Evolutionary conservation across 306 rosid species (phyloP), one percentile per base, ranked within the genome.

Genomic region (Vigna unguiculata): DNA sequence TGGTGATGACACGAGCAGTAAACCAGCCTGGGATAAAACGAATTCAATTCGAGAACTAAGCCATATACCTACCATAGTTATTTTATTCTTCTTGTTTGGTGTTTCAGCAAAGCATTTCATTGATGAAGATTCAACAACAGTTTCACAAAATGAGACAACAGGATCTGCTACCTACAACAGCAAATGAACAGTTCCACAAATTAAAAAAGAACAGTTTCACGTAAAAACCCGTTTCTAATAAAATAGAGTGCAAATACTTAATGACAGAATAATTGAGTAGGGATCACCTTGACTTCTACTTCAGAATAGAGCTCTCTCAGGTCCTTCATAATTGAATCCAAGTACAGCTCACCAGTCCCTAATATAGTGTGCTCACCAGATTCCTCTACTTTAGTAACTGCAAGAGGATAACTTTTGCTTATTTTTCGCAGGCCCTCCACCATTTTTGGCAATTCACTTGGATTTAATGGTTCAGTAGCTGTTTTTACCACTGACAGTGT

Each of bases 101-200:
- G 98, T 92, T 86, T 95, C 97, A 61, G 99, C 99, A 87, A 95
- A 95, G 83, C 99, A 95, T 76, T 92, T 95, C 98, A 95, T 95
- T 20, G 99, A 95, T n/a, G 99, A 95, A 60, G 99, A 92, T 82
- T 92, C 99, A 54, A 95, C 96, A 11, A 95, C 98, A 22, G 99
- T 95, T 87, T 95, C 97, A 84, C 99, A 95, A 81, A 95, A 95
- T 48, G 97, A 95, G 82, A 92, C 97, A 36, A 95, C 97, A 53
- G 99, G 99, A 83, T 95, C 99, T 8, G 99, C 99, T 34, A 95
- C 99, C 99, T 92, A 67, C 48, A 85, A 41, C 47, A 76, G 53
- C 58, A 72, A 77, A 75, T 62, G 67, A 82, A 77, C 74, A 65
- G 51, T 70, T 80, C 79, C 85, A 68, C 59, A 65, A 41, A 41